These are phyloP conservation scores for Liquidambar formosana DNA, from an alignment of 164 flowering plant species.

Conservation along the genomic window DNA sequence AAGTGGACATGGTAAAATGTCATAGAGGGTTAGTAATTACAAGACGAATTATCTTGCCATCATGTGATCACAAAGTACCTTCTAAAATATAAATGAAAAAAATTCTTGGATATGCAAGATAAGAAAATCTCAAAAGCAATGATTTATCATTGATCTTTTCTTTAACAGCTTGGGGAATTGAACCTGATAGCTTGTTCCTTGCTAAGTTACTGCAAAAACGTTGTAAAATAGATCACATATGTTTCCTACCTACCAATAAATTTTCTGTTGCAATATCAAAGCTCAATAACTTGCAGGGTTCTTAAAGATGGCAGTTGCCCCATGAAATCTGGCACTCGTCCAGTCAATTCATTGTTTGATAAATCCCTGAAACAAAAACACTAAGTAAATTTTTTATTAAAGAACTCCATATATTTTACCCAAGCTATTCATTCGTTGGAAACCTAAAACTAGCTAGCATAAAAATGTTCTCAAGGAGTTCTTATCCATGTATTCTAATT, in stretches of 20 bases:
- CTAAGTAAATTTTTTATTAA: not conserved
- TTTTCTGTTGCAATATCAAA: not conserved
- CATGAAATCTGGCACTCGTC: slow-evolving; percentile 16
- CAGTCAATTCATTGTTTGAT: too few relatives aligned
- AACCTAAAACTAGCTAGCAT: too few relatives aligned
- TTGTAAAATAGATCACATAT: not conserved
- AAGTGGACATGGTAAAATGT: not conserved
- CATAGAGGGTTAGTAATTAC: too few relatives aligned
- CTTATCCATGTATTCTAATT: too few relatives aligned
- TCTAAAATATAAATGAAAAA: too few relatives aligned
- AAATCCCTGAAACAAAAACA: slow-evolving; percentile 19
- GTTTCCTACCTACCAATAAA: not conserved
- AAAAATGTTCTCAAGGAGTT: too few relatives aligned
- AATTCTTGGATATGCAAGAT: too few relatives aligned
- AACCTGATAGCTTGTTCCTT: slow-evolving; percentile 20
- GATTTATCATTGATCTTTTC: slow-evolving; percentile 9
- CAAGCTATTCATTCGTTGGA: too few relatives aligned
- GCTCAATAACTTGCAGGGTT: slow-evolving; percentile 14
- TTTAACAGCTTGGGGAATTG: slow-evolving; percentile 12
- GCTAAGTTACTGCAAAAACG: slow-evolving; percentile 17
- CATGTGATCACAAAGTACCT: too few relatives aligned
- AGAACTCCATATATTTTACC: too few relatives aligned
- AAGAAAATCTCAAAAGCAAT: slow-evolving; percentile 9
- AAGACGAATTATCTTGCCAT: too few relatives aligned
- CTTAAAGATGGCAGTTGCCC: slow-evolving; percentile 4